Evolutionary conservation across 2,329 filamentous ascomycete genomes (phyloP), one percentile per base, ranked within the genome.

Genomic region (Fusarium proliferatum): DNA sequence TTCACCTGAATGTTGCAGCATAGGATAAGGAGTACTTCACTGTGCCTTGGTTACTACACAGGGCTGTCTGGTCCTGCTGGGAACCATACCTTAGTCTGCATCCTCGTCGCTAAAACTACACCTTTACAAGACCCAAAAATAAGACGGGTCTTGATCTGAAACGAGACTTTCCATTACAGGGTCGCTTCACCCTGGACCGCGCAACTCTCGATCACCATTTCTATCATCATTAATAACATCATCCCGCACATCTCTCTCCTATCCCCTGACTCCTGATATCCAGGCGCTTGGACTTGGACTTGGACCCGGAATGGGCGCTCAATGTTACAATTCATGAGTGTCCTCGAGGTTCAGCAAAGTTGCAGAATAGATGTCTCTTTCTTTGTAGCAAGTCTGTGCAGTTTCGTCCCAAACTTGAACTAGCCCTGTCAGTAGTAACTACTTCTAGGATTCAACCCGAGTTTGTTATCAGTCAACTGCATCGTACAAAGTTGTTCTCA

Each of bases 1-100:
- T 72, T 69, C 59, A 69, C 75, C 75, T 76, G 72, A 77, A 77
- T 61, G 61, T 56, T 66, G 67, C 73, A 77, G 73, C 65, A 48
- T 21, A 64, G 36, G 26, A 26, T 30, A 12, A 23, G n/a, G 16
- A 52, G 30, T 33, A 52, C 30, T 23, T n/a, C 21, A 23, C 41
- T 48, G 17, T 34, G 21, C 26, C 17, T 48, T 46, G 15, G 19
- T 28, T 3, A 28, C 26, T 30, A n/a, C 26, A 56, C 36, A n/a
- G 36, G 36, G 21, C 21, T 26, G 41, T 36, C 41, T 53, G 23
- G n/a, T 58, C 30, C 30, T 64, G 19, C 19, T 36, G 21, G 51
- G 17, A 53, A 38, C 34, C 34, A 64, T 55, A 33, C 33, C 33
- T 33, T 33, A 51, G 30, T 51, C 30, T 51, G 30, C 61, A 53